Evolutionary conservation across 2,329 filamentous ascomycete species (phyloP), one percentile per base, ranked within the genome.

Genomic region (Reticulascus tulasneorum): DNA sequence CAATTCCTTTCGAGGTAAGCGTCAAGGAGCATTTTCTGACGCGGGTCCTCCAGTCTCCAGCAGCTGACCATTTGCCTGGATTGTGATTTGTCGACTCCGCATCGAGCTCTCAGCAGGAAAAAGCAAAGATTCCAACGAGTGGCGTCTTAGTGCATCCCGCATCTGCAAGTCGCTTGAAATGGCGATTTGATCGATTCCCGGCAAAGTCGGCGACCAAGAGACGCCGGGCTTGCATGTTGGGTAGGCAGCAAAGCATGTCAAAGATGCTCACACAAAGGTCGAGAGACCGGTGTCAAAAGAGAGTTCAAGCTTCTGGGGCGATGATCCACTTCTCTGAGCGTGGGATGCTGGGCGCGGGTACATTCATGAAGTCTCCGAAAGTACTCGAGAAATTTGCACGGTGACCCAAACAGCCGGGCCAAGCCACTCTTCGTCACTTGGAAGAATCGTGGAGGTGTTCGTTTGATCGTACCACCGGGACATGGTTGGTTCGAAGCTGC

Each of bases 301-400:
- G 42, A 35, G 38, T 44, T 44, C 35, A 38, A 31, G 38, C 38
- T 38, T 42, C 30, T 31, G 20, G n/a, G n/a, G n/a, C n/a, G n/a
- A 27, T 40, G 33, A 37, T 43, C 40, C 37, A 40, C 38, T 38
- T 29, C 33, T 41, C 30, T 26, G 27, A 35, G 33, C 38, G 41
- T 33, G 41, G 41, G 38, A 44, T 44, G 41, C 28, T 17, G 28
- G 18, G 28, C 18, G 11, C 22, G 19, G n/a, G n/a, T n/a, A 23
- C 36, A 19, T 22, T 25, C 25, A 23, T 18, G 22, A 28, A 18
- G 22, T 26, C 33, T 23, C 33, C 13, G 27, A 34, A 27, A 31
- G 34, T 35, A 26, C 34, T 33, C 35, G 34, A 34, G 28, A 31
- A 23, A 34, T 33, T n/a, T n/a, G n/a, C n/a, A 30, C 28, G 18